Evolutionary conservation across 164 flowering plant genomes (phyloP), one percentile per base, ranked within the genome.

Genomic region (Stephania yunnanensis): DNA sequence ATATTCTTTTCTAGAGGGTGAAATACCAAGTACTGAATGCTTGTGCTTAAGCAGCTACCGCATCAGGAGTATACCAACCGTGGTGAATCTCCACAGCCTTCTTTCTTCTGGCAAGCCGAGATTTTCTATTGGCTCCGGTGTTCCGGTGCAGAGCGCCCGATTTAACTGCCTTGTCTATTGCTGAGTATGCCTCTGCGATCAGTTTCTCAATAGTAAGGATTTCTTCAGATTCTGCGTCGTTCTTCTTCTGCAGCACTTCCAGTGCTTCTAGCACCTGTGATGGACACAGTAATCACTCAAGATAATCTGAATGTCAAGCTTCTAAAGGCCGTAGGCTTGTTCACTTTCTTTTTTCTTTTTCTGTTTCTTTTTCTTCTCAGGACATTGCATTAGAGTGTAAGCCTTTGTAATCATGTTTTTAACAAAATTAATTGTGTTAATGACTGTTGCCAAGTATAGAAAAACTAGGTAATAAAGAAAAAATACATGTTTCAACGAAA

Each of bases 21-120:
- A 25, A 53, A 52, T 15, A 50, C 36, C 71, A 11, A 17, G 10
- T 19, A 61, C n/a, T 61, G 20, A 61, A 7, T 17, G 29, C 29
- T 8, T 12, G 36, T 64, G 20, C 74, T 72, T 25, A 80, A 20
- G 79, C 78, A 72, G 66, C 45, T 58, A 63, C 68, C 50, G 79
- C 79, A 69, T 89, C 74, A 61, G 85, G 97, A 69, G 83, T 82
- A 68, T 95, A 95, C 98, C 99, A 95, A 71, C 97, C 97, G 82
- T 87, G 93, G 83, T 88, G 95, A 76, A 95, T 87, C 82, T 89
- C 95, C 65, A 93, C 87, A 45, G 91, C 88, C 77, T 90, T 93
- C 88, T 93, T 95, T 79, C 95, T 90, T 78, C 99, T 83, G 4
- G 99, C 93, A 22, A 93, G 91, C 31, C 98, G 84, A 69, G 99